These are phyloP conservation scores for Trichoderma pleuroti DNA, from an alignment of 2,329 filamentous ascomycete genomes.

Conservation along the genomic window DNA sequence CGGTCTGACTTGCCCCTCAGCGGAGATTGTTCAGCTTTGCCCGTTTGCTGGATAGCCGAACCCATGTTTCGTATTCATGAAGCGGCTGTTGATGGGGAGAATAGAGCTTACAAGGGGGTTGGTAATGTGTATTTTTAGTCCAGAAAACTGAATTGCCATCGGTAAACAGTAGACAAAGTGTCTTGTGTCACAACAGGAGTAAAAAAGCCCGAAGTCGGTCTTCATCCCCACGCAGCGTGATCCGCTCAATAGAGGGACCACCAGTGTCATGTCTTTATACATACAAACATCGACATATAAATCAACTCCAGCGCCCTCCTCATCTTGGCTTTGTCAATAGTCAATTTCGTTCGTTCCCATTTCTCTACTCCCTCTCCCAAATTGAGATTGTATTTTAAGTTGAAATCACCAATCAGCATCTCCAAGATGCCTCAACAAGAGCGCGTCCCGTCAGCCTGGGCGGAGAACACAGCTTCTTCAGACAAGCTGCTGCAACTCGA, in stretches of 20 bases:
- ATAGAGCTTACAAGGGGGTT: not conserved
- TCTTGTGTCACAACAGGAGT: not conserved
- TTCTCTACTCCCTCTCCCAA: not conserved
- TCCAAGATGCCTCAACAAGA: slow-evolving; percentile 30
- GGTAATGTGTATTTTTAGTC: not conserved
- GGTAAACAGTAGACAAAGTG: not conserved
- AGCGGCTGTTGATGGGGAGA: not conserved
- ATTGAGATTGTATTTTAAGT: not conserved
- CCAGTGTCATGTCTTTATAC: not conserved
- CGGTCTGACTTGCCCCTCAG: not conserved
- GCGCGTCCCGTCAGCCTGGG: slow-evolving; percentile 29
- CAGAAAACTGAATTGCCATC: not conserved
- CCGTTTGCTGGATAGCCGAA: not conserved
- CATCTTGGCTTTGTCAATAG: not conserved
- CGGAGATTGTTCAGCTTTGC: not conserved
- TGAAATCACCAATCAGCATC: not conserved
- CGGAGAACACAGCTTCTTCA: slow-evolving; percentile 25
- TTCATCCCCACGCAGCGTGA: not conserved
- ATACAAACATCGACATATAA: slow-evolving; percentile 5
- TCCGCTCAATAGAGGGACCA: not conserved
- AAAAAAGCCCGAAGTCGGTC: not conserved
- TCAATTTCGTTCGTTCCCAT: not conserved
- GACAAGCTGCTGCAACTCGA: slow-evolving; percentile 24
- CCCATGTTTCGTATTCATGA: not conserved
- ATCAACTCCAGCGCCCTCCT: not conserved